Evolutionary conservation across 257 asterid species (phyloP), one percentile per base, ranked within the genome.

Genomic region (Nicotiana undulata): DNA sequence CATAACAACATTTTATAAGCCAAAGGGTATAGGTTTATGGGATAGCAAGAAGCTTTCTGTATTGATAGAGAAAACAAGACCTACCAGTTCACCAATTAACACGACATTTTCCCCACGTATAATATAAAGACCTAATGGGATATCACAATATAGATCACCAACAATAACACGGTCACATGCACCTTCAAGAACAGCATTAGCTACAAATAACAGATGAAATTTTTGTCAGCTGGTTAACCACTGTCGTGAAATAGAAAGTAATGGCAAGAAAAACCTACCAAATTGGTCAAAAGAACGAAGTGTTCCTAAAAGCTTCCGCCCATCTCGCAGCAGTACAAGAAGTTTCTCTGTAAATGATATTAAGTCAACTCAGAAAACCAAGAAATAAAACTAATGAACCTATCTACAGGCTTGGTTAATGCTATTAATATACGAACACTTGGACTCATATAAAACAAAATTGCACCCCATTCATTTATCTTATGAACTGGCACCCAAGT

Each of bases 101-200:
- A 95, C 99, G 68, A 95, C 99, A 83, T 95, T 95, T 85, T 95
- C 99, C 77, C 99, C 98, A 55, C 99, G 97, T 65, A 95, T 95
- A 44, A 95, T 93, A 70, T 95, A 95, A 37, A 95, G 85, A 66
- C 99, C 98, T 86, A 95, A 88, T 44, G 96, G 97, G 76, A 95
- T 89, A 85, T 95, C 99, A 75, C 98, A 95, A 82, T 90, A 95
- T 13, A 91, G 91, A 40, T 95, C 93, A 18, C 98, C 99, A 75
- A 93, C 99, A 85, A 95, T 94, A 63, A 90, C 90, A 77, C 98
- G 97, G 77, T 95, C 99, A 53, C 97, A 92, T 18, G 99, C 96
- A 75, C 97, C 93, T 94, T 95, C 98, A 86, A 95, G 93, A 81
- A 95, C 99, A 79, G 97, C 98, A 87, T 95, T 95, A 79, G 99